phyloP scores from a whole-genome alignment of 2,329 filamentous ascomycete genomes.

The Didymella exigua region DNA sequence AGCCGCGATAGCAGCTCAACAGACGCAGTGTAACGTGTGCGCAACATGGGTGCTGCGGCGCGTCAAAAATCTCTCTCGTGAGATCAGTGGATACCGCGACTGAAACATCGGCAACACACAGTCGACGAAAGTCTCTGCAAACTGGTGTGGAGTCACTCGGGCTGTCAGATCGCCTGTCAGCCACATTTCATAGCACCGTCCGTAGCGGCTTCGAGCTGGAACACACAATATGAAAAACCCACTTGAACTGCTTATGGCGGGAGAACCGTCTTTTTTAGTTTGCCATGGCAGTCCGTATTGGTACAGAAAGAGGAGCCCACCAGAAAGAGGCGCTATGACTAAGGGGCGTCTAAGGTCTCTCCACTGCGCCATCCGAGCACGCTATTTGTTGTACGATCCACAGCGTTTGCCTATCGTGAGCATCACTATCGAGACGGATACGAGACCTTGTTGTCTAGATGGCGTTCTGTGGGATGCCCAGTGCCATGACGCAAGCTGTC shows the following conservation, averaged over 20 bases:
- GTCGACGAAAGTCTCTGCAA: conserved; percentile 12
- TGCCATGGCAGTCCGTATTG: conserved; percentile 12
- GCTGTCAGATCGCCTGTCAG: conserved; percentile 15
- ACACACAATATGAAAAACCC: conserved; percentile 1
- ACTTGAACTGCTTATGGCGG: neutral
- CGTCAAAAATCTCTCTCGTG: neutral
- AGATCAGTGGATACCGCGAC: conserved; percentile 7
- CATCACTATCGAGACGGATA: conserved; percentile 14
- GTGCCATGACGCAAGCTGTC: conserved; percentile 5
- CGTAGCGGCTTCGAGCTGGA: neutral
- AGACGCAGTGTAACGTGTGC: conserved; percentile 11
- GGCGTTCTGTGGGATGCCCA: neutral
- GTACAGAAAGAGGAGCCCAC: conserved; percentile 12
- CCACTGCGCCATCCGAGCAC: conserved; percentile 12
- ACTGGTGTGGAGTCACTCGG: conserved; percentile 9
- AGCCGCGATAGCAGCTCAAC: conserved; percentile 11
- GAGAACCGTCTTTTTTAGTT: conserved; percentile 20
- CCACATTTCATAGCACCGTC: conserved; percentile 1
- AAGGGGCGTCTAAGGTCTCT: conserved; percentile 20
- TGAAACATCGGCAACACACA: conserved; percentile 17
- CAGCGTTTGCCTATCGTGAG: conserved; percentile 17
- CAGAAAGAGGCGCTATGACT: conserved; percentile 15
- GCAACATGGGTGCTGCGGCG: neutral
- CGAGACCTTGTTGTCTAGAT: conserved; percentile 8
- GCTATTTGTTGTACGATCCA: conserved; percentile 21